These are phyloP conservation scores for Rhizopogon roseolus DNA, from an alignment of 768 basidiomycete species.

Conservation along the genomic window DNA sequence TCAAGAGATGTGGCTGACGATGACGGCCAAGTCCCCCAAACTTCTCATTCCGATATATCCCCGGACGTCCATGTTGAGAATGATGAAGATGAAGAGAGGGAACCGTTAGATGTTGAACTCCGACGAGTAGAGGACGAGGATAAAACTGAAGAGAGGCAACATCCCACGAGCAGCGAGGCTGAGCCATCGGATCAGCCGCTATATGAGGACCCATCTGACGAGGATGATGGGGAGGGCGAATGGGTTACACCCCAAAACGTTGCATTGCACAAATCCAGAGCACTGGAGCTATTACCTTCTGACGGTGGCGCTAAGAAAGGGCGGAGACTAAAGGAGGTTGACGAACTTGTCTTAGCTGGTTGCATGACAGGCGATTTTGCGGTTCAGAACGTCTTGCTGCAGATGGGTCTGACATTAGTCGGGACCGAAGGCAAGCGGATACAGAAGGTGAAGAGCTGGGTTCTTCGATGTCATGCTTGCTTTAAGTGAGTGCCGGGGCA, in stretches of 20 bases:
- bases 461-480: conserved; percentile 95
- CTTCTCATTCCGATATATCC: conserved; percentile 10
- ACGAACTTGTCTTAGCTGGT: conserved; percentile 55
- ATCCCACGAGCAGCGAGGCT: background rate
- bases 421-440: conserved; percentile 89
- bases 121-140: conserved; percentile 23
- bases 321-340: conserved; percentile 29
- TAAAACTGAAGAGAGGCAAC: conserved; percentile 6
- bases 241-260: conserved; percentile 97
- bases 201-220: conserved; percentile 73
- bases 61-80: conserved; percentile 3
- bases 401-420: conserved; percentile 89
- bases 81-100: conserved; percentile 15
- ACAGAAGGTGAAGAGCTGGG: conserved; percentile 90
- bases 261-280: conserved; percentile 78
- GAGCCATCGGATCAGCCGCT: conserved; percentile 29
- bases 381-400: conserved; percentile 95
- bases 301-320: conserved; percentile 27
- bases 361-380: conserved; percentile 99
- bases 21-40: background rate
- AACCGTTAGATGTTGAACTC: conserved; percentile 45
- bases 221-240: conserved; percentile 84
- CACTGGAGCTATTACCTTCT: conserved; percentile 75
- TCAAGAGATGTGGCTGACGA: background rate
- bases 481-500: conserved; percentile 77